Evolutionary conservation across 495 filamentous ascomycete species (phyloP), one percentile per base, ranked within the genome.

Genomic region (Lichenothelia convexa): DNA sequence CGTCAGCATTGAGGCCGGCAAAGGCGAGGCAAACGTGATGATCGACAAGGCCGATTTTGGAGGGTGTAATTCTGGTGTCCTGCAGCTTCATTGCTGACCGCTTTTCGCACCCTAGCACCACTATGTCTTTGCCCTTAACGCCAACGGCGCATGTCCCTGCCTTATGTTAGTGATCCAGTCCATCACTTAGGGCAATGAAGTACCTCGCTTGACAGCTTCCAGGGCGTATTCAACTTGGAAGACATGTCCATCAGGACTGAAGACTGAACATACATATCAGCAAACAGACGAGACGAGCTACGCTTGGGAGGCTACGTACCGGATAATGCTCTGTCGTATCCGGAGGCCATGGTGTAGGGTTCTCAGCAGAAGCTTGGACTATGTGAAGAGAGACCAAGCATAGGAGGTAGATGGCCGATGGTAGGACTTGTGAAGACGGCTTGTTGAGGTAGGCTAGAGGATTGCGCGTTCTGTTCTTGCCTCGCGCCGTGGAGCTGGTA

Each of bases 211-310:
- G 40, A 97, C 89, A 38, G 89, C 89, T 67, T 97, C 89, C 43
- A 92, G 79, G 39, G 89, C 89, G 69, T 97, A 97, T 67, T 97
- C 89, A 49, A 97, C 89, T 59, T 97, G 89, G 68, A 97, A 95
- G 47, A 97, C 87, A 64, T 97, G 89, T 59, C 89, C 89, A 63
- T 97, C 89, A 46, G 89, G 89, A 66, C 87, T 94, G 46, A 49
- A 52, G 34, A 43, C 40, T 34, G 42, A 13, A 12, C 0, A 12
- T 8, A 7, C 16, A 41, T 36, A 32, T 61, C 48, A 55, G 46
- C 8, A 18, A 8, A 22, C 27, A 1, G 21, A 4, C 5, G 7
- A 20, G 11, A 5, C 5, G 32, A 30, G 20, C 38, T 27, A 22
- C 18, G 35, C n/a, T 2, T 6, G 11, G 36, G 18, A 7, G 17